phyloP scores from a whole-genome alignment of 2,329 filamentous ascomycete species.

The Xylariaceae sp. region DNA sequence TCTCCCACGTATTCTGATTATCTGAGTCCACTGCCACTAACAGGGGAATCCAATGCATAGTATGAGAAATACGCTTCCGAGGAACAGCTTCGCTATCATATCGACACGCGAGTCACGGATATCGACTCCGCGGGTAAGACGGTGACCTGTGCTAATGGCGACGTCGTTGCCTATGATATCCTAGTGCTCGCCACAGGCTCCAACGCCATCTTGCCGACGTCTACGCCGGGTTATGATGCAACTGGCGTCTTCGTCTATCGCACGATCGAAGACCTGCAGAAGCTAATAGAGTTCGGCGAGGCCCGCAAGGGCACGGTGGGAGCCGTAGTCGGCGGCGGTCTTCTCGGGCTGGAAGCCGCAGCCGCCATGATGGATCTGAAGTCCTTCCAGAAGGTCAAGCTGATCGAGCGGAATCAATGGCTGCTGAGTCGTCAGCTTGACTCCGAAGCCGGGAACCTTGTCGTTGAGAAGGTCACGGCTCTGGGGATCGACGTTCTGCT shows the following conservation, averaged over 20 bases:
- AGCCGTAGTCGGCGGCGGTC: slow-evolving; percentile 75
- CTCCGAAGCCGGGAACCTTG: slow-evolving; percentile 72
- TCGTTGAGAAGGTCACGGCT: slow-evolving; percentile 74
- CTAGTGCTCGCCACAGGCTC: slow-evolving; percentile 84
- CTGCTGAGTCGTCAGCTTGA: slow-evolving; percentile 80
- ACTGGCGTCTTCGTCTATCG: slow-evolving; percentile 86
- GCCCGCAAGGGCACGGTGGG: slow-evolving; percentile 64
- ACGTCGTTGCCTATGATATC: slow-evolving; percentile 69
- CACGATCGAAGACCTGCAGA: slow-evolving; percentile 75
- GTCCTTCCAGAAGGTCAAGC: slow-evolving; percentile 66
- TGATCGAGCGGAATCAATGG: slow-evolving; percentile 81
- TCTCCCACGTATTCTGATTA: neutral
- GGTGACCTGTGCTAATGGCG: slow-evolving; percentile 66
- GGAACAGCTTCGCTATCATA: slow-evolving; percentile 66
- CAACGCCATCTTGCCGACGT: slow-evolving; percentile 66
- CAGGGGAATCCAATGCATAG: slow-evolving; percentile 35
- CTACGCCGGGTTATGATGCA: slow-evolving; percentile 74
- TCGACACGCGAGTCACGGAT: slow-evolving; percentile 69
- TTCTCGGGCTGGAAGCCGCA: slow-evolving; percentile 82
- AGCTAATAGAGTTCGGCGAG: slow-evolving; percentile 68
- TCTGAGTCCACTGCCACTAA: neutral
- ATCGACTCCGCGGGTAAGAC: slow-evolving; percentile 61
- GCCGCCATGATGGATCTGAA: slow-evolving; percentile 88
- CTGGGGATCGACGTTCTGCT: slow-evolving; percentile 77
- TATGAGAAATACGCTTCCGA: slow-evolving; percentile 60